Conservation (phyloP, 2,329 filamentous ascomycete genomes). For the Fusarium neocosmosporiellum region DNA sequence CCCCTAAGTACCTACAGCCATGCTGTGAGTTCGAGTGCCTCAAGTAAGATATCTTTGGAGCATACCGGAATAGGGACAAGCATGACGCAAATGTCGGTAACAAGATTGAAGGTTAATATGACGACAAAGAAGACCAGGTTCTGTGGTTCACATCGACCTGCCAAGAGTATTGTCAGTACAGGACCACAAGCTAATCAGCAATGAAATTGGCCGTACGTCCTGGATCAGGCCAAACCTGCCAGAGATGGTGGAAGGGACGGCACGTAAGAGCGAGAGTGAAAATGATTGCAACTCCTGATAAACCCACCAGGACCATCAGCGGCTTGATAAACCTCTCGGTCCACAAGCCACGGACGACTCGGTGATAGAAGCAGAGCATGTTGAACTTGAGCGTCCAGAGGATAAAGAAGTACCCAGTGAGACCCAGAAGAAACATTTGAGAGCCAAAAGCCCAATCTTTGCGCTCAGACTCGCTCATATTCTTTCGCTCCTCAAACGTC, state of each 20-base stretch:
- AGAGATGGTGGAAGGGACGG: constrained; percentile 48
- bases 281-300: constrained; percentile 42
- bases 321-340: constrained; percentile 51
- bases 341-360: constrained; percentile 50
- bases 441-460: constrained; percentile 47
- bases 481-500: constrained; percentile 45
- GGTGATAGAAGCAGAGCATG: constrained; percentile 54
- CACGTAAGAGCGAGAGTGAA: constrained; percentile 46
- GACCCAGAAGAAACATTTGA: constrained; percentile 50
- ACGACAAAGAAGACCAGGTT: constrained; percentile 47
- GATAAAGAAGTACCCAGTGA: constrained; percentile 48
- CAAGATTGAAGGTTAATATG: constrained; percentile 48
- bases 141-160: constrained; percentile 47
- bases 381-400: constrained; percentile 55
- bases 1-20: constrained; percentile 39
- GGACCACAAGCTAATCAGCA: fast-evolving
- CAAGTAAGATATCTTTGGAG: fast-evolving
- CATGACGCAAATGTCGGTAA: constrained; percentile 50
- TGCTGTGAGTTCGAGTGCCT: background rate
- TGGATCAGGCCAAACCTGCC: constrained; percentile 52
- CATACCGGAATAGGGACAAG: constrained; percentile 49
- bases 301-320: constrained; percentile 45
- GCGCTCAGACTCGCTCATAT: constrained; percentile 44
- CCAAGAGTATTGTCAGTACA: background rate
- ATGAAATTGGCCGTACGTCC: constrained; percentile 44